Conservation (phyloP, 2,329 filamentous ascomycete genomes). For the Ophiostoma triangulosporum region DNA sequence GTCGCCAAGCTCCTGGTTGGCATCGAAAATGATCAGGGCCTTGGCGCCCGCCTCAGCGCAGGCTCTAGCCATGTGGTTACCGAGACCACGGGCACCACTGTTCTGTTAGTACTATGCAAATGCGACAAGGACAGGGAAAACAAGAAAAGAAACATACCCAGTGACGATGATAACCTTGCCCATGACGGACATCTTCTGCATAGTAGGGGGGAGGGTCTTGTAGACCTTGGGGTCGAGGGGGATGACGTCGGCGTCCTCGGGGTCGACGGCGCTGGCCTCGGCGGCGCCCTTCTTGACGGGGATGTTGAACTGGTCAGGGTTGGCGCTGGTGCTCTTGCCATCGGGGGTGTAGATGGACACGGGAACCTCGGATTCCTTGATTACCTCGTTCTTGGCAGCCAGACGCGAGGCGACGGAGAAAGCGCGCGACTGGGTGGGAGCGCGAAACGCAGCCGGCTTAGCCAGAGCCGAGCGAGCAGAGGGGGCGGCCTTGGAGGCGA, state of each 20-base stretch:
- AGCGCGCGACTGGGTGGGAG: constrained; percentile 17
- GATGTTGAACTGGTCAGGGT: constrained; percentile 40
- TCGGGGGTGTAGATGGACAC: constrained; percentile 40
- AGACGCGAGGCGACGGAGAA: constrained; percentile 23
- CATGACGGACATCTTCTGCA: constrained; percentile 55
- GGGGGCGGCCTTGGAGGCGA: constrained; percentile 18
- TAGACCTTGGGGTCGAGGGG: constrained; percentile 42
- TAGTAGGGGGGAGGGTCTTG: constrained; percentile 45
- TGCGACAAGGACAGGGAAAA: background rate
- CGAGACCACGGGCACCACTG: constrained; percentile 62
- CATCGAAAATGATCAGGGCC: constrained; percentile 62
- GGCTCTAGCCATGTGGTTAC: constrained; percentile 67
- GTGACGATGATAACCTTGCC: constrained; percentile 62
- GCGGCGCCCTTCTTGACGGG: constrained; percentile 27
- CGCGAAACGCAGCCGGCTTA: constrained; percentile 10
- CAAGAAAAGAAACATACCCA: constrained; percentile 35
- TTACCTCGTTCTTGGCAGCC: constrained; percentile 30
- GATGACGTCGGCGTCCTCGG: constrained; percentile 33
- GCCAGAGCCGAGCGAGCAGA: constrained; percentile 13
- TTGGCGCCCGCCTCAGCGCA: constrained; percentile 64
- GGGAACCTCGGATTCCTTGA: constrained; percentile 43
- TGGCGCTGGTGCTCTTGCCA: constrained; percentile 28
- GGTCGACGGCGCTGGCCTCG: constrained; percentile 17
- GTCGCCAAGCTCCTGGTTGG: constrained; percentile 62
- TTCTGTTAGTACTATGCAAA: constrained; percentile 17